These are phyloP conservation scores for Cymbidium sinense DNA, from an alignment of 106 monocot genomes.

Conservation along the genomic window DNA sequence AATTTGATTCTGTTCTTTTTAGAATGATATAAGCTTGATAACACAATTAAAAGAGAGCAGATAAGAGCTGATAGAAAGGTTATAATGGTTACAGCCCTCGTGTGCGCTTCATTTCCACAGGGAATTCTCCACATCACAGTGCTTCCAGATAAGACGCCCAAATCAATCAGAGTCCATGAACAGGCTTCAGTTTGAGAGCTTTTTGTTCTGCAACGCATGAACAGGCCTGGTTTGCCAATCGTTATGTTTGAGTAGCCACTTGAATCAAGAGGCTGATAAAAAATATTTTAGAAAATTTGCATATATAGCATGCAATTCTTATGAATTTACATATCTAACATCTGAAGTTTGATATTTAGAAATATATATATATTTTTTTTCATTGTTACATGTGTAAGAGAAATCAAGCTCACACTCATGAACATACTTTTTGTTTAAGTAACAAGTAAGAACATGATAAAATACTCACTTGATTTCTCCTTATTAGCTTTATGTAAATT, in stretches of 20 bases:
- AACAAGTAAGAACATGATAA: no score
- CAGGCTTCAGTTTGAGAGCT: not conserved
- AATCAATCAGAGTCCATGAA: conserved; percentile 7
- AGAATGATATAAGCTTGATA: conserved; percentile 21
- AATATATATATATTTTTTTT: no score
- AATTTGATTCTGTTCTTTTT: not conserved
- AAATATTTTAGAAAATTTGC: no score
- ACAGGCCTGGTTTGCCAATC: conserved; percentile 34
- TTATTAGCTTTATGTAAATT: no score
- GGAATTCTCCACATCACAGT: conserved; percentile 42
- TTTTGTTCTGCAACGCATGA: conserved; percentile 13
- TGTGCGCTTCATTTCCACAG: conserved; percentile 43
- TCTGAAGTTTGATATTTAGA: no score
- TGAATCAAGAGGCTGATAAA: conserved; percentile 40
- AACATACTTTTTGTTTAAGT: no score
- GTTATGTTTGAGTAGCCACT: conserved; percentile 33
- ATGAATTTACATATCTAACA: no score
- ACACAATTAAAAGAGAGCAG: conserved; percentile 42
- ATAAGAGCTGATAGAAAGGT: conserved; percentile 48
- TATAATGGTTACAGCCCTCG: conserved; percentile 34
- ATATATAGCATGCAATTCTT: no score
- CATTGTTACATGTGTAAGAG: no score
- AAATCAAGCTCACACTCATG: no score
- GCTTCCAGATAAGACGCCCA: conserved; percentile 3
- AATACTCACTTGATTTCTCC: no score